A percentile compares a stretch with the other conserved stretches of the same genome.
Evolutionary conservation across 2,329 filamentous ascomycete genomes (phyloP).

Genomic region (Arthrobotrys sinensis): DNA sequence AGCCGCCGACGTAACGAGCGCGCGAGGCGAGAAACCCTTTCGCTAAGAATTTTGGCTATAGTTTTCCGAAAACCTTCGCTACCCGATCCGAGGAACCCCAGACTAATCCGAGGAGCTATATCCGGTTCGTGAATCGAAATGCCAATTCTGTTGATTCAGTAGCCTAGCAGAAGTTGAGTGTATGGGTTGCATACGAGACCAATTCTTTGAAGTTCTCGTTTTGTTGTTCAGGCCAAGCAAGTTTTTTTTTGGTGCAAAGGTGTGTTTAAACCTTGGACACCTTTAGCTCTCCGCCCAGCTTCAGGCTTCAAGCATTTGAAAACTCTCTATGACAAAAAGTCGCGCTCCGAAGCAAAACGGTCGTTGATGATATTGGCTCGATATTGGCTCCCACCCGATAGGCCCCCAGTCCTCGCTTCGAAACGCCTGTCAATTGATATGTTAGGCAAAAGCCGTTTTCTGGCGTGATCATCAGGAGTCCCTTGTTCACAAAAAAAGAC

Average conservation of each 20-base stretch:
- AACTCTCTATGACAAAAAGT: conserved; percentile 13
- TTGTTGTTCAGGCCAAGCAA: conserved; percentile 2
- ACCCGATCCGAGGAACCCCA: conserved; percentile 11
- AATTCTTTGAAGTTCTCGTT: background rate
- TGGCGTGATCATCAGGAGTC: conserved; percentile 26
- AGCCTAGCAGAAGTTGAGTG: background rate
- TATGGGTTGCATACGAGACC: background rate
- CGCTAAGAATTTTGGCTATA: background rate
- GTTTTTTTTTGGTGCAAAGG: background rate
- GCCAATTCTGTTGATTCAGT: conserved; percentile 7
- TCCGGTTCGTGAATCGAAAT: conserved; percentile 28
- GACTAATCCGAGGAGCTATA: conserved; percentile 2
- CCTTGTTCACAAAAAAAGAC: conserved; percentile 11
- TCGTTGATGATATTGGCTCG: conserved; percentile 18
- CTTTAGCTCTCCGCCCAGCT: background rate
- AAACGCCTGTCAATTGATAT: conserved; percentile 45
- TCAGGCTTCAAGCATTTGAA: conserved; percentile 12
- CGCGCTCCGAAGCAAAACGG: conserved; percentile 13
- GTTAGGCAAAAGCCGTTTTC: conserved; percentile 7
- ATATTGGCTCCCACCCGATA: conserved; percentile 27
- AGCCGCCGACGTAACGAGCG: conserved; percentile 30
- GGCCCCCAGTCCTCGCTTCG: conserved; percentile 31
- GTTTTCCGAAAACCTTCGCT: conserved; percentile 27
- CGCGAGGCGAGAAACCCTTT: conserved; percentile 12
- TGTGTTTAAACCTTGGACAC: conserved; percentile 4